Percentiles rank a stretch among this genome's conserved stretches.
Conservation (phyloP, 108 stramenopile genomes). For the Aurantiochytrium sp. region DNA sequence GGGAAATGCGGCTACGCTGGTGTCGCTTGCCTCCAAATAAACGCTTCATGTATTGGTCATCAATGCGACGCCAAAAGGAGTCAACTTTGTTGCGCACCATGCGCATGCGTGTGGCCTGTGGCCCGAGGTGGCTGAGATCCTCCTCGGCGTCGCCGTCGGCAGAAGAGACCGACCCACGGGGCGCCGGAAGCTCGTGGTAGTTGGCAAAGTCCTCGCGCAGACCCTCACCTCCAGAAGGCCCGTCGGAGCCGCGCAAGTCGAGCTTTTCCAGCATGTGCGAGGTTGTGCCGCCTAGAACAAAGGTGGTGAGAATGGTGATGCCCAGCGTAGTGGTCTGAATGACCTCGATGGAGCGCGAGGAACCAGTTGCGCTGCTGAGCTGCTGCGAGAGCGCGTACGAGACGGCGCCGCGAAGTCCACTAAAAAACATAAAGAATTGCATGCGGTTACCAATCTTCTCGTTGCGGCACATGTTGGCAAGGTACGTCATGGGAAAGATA, state of each 20-base stretch:
- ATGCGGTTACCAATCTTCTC: slow-evolving; percentile 60
- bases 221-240: background rate
- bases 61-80: slow-evolving; percentile 2
- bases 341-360: background rate
- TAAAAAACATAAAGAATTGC: slow-evolving; percentile 92
- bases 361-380: slow-evolving; percentile 73
- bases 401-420: slow-evolving; percentile 86
- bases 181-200: background rate
- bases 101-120: background rate
- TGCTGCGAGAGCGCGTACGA: slow-evolving; percentile 82
- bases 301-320: slow-evolving; percentile 89
- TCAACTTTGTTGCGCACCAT: background rate
- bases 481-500: slow-evolving; percentile 74
- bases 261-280: slow-evolving; percentile 67
- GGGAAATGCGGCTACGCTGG: background rate
- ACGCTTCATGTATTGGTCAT: slow-evolving; percentile 44
- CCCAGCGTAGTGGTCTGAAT: slow-evolving; percentile 72
- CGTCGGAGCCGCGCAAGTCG: slow-evolving; percentile 61
- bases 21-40: slow-evolving; percentile 41
- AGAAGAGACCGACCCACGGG: background rate
- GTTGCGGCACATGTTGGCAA: slow-evolving; percentile 72
- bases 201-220: slow-evolving; percentile 16
- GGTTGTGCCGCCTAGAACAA: slow-evolving; percentile 90
- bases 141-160: background rate
- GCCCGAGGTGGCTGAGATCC: background rate